Percentiles rank a stretch among this genome's conserved stretches.
phyloP scores from a whole-genome alignment of 805 yeast species.

The Metschnikowia similis region DNA sequence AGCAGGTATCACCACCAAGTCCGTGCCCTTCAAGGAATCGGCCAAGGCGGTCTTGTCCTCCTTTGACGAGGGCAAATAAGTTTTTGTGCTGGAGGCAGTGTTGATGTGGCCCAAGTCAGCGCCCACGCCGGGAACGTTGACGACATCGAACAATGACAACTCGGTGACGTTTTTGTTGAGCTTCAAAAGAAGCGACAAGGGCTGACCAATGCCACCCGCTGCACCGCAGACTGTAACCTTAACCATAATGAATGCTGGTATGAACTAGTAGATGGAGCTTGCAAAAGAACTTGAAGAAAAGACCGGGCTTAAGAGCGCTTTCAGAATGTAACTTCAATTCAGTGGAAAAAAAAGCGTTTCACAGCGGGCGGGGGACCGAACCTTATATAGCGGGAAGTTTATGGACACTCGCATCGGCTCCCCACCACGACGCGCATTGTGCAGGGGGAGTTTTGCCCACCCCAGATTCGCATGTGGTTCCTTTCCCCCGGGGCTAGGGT shows the following conservation, averaged over 20 bases:
- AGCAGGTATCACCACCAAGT: conserved; percentile 65
- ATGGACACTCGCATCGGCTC: conserved; percentile 4
- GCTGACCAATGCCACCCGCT: conserved; percentile 94
- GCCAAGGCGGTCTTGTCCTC: conserved; percentile 46
- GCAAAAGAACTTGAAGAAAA: background rate
- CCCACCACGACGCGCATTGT: conserved; percentile 1
- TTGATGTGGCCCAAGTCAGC: conserved; percentile 84
- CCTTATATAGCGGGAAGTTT: conserved; percentile 11
- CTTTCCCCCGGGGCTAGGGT: conserved; percentile 2
- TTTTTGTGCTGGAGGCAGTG: conserved; percentile 56
- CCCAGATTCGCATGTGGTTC: conserved; percentile 17
- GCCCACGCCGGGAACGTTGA: conserved; percentile 80
- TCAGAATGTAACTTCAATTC: background rate
- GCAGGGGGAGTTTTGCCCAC: conserved; percentile 3
- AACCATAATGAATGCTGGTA: conserved; percentile 26
- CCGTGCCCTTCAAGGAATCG: conserved; percentile 41
- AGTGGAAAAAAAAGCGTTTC: background rate
- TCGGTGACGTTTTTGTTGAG: conserved; percentile 58
- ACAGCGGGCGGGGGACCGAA: background rate
- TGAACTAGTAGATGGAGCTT: background rate
- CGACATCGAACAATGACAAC: conserved; percentile 80
- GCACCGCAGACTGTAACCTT: conserved; percentile 90
- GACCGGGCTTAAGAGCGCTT: background rate
- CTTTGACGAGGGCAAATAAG: conserved; percentile 55
- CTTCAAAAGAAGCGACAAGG: conserved; percentile 76